Evolutionary conservation across 208 protist genomes (phyloP), one percentile per base, ranked within the genome.

Genomic region (Acanthamoeba divionensis): DNA sequence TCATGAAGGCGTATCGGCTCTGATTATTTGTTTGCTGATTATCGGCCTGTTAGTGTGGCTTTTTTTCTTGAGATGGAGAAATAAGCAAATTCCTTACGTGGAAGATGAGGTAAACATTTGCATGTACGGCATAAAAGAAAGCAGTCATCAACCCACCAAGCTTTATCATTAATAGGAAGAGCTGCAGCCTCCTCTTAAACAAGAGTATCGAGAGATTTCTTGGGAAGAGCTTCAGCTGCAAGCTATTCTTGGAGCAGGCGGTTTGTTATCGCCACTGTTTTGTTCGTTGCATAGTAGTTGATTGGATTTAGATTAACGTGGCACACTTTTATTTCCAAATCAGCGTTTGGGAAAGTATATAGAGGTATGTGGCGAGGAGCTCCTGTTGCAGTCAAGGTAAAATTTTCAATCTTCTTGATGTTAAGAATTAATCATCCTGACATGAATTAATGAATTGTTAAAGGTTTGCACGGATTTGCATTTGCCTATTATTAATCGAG

Each of bases 391-490:
- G 71, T 82, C 10, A 82, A 82, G 29, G n/a, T n/a, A n/a, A n/a
- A n/a, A n/a, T n/a, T n/a, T n/a, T n/a, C n/a, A n/a, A n/a, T n/a
- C n/a, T n/a, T n/a, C n/a, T n/a, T n/a, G n/a, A n/a, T n/a, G n/a
- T n/a, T n/a, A n/a, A n/a, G n/a, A n/a, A n/a, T n/a, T n/a, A n/a
- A n/a, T n/a, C n/a, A n/a, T n/a, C n/a, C n/a, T n/a, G n/a, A n/a
- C n/a, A n/a, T n/a, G n/a, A n/a, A n/a, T n/a, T n/a, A n/a, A n/a
- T n/a, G n/a, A n/a, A n/a, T n/a, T n/a, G n/a, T n/a, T n/a, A n/a
- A n/a, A n/a, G n/a, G 71, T 82, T 7, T 82, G 71, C 71, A 82
- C 71, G 13, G 71, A 82, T 33, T 82, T 82, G 50, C 71, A 82
- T 21, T 26, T 82, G 71, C 31, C 71, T 15, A 82, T 82, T 45